Percentiles rank a stretch among this genome's conserved stretches.
These are phyloP conservation scores for Tremella mesenterica DNA, from an alignment of 768 basidiomycete species.

Conservation along the genomic window DNA sequence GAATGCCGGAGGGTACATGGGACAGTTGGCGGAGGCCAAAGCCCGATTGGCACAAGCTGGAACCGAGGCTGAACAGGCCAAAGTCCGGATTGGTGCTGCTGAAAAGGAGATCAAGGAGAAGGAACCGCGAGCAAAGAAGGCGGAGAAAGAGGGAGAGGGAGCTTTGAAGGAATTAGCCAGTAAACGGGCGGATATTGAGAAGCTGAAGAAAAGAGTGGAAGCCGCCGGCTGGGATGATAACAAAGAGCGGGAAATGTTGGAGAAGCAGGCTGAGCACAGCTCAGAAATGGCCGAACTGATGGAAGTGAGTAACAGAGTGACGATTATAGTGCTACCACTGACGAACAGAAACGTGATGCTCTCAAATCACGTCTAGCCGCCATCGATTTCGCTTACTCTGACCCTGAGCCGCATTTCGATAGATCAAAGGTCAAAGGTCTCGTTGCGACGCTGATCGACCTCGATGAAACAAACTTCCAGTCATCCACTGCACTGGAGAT, in stretches of 20 bases:
- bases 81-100: slow-evolving; percentile 63
- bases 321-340: not conserved
- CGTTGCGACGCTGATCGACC: slow-evolving; percentile 75
- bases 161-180: slow-evolving; percentile 59
- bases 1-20: slow-evolving; percentile 83
- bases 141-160: slow-evolving; percentile 74
- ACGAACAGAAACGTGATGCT: slow-evolving; percentile 33
- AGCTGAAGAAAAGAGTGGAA: slow-evolving; percentile 51
- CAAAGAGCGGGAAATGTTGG: slow-evolving; percentile 58
- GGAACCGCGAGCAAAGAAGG: slow-evolving; percentile 71
- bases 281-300: slow-evolving; percentile 53
- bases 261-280: slow-evolving; percentile 51
- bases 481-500: slow-evolving; percentile 88
- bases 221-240: slow-evolving; percentile 68
- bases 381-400: slow-evolving; percentile 73
- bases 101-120: slow-evolving; percentile 69
- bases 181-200: slow-evolving; percentile 49
- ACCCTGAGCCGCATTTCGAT: slow-evolving; percentile 73
- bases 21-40: slow-evolving; percentile 80
- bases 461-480: slow-evolving; percentile 60
- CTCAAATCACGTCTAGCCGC: slow-evolving; percentile 59
- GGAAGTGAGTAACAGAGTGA: slow-evolving; percentile 51
- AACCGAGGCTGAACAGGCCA: slow-evolving; percentile 76
- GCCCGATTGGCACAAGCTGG: slow-evolving; percentile 63
- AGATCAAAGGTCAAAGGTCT: slow-evolving; percentile 79